These are phyloP conservation scores for Diaporthe sp. DNA, from an alignment of 2,329 filamentous ascomycete species.

Conservation along the genomic window DNA sequence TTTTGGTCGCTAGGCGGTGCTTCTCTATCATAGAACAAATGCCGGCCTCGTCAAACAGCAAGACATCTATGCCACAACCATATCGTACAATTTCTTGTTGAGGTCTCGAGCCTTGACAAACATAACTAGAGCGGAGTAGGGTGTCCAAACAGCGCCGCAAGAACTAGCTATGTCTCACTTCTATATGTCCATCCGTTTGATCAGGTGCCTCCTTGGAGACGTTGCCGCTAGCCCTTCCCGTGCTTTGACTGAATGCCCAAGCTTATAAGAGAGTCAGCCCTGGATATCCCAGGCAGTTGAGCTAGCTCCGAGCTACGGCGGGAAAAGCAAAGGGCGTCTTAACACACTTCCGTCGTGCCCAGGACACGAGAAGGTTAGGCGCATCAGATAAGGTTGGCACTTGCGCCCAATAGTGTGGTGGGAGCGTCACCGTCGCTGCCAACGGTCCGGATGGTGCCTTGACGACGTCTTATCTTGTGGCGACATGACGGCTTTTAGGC, in stretches of 20 bases:
- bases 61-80: not conserved
- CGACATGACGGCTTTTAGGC: not conserved
- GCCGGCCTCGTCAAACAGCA: not conserved
- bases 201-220: constrained; percentile 7
- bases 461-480: constrained; percentile 2
- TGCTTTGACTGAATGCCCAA: constrained; percentile 22
- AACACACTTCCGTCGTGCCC: constrained; percentile 7
- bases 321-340: not conserved
- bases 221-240: not conserved
- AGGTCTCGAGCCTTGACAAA: not conserved
- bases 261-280: constrained; percentile 10
- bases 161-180: not conserved
- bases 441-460: constrained; percentile 19
- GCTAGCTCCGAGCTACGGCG: constrained; percentile 13
- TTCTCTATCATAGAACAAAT: not conserved
- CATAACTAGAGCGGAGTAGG: not conserved
- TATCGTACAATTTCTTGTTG: not conserved
- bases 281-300: constrained; percentile 10
- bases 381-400: constrained; percentile 32
- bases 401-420: constrained; percentile 23
- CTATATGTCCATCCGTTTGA: constrained; percentile 10
- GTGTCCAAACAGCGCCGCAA: not conserved
- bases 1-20: not conserved
- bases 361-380: constrained; percentile 4
- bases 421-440: constrained; percentile 18